Evolutionary conservation across 2,329 filamentous ascomycete genomes (phyloP).

Genomic region (Graphium sp.): DNA sequence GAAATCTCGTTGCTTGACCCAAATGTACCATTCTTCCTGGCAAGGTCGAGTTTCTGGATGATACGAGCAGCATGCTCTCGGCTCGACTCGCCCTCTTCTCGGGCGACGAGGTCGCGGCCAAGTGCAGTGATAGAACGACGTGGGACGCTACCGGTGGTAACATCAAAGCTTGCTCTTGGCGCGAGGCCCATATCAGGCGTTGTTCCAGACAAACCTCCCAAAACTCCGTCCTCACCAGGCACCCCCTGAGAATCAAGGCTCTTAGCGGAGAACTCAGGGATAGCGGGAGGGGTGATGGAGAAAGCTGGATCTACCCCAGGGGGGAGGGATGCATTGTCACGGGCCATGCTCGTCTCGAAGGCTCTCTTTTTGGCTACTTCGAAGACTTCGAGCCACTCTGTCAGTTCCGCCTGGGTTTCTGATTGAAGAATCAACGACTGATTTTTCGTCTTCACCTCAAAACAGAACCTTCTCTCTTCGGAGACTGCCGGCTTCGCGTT

Average conservation of each 20-base stretch:
- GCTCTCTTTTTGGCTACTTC: constrained; percentile 88
- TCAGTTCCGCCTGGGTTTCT: constrained; percentile 82
- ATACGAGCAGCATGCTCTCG: constrained; percentile 75
- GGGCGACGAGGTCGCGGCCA: constrained; percentile 24
- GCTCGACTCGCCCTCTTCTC: constrained; percentile 56
- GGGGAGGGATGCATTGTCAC: constrained; percentile 25
- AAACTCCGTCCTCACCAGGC: constrained; percentile 19
- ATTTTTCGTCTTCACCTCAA: constrained; percentile 96
- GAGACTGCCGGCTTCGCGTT: constrained; percentile 80
- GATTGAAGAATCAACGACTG: constrained; percentile 79
- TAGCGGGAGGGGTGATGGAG: constrained; percentile 73
- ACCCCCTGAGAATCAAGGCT: constrained; percentile 47
- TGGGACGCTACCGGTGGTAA: constrained; percentile 25
- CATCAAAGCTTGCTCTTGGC: constrained; percentile 57
- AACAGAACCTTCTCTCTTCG: constrained; percentile 91
- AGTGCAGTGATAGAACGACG: constrained; percentile 40
- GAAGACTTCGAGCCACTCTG: constrained; percentile 86
- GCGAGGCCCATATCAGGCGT: constrained; percentile 25
- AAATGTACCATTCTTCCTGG: constrained; percentile 61
- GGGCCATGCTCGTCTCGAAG: constrained; percentile 53
- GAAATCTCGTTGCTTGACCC: constrained; percentile 20
- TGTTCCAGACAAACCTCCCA: constrained; percentile 11
- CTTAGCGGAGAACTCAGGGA: constrained; percentile 82
- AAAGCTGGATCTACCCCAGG: constrained; percentile 60
- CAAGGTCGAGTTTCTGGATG: constrained; percentile 82